Base-by-base conservation (phyloP, 2,329 filamentous ascomycete genomes). In the Epichloe elymi region DNA sequence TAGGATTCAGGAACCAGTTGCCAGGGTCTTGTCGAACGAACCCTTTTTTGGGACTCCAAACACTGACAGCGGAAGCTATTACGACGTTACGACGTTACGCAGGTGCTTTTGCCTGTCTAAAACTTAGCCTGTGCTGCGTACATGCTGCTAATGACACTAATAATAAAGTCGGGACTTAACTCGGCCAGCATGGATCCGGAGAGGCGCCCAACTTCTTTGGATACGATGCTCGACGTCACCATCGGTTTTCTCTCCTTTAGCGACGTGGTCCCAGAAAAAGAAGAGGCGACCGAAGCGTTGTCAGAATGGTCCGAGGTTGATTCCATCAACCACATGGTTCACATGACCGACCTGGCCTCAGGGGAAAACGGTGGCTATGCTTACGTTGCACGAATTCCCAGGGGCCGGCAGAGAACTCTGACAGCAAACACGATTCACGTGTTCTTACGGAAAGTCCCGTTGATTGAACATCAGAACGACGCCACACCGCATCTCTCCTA, bases 21-120 rank as follows among this genome's bases (percentile, higher is more conserved):
- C 26, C 38, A 33, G 44, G 45, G 45, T 35, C 20, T 12, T 41
- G 36, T 44, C 30, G 14, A 33, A 30, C 38, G 30, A 38, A 26
- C 20, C 12, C 43, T 30, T 30, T 30, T 30, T 37, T 12, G 14
- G 14, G 19, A 10, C 26, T n/a, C 15, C 11, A 2, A 20, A 43
- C 30, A 46, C 15, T 51, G 49, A 51, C 40, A 53, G 49, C 45
- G 39, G 47, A 37, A 52, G 47, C 46, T 19, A 37, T 42, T 48
- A 36, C 48, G 41, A 50, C 48, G 36, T 42, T 12, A 23, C 51
- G 47, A 50, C 47, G 42, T 46, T 11, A 43, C 36, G 46, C 46
- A 43, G 14, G 37, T 50, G 38, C 6, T 30, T 30, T 30, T 39
- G 41, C 8, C 20, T 20, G 10, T 48, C n/a, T n/a, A 47, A 6